Evolutionary conservation across 371 early-diverging fungal species (phyloP).

Genomic region (Mucor sp.): DNA sequence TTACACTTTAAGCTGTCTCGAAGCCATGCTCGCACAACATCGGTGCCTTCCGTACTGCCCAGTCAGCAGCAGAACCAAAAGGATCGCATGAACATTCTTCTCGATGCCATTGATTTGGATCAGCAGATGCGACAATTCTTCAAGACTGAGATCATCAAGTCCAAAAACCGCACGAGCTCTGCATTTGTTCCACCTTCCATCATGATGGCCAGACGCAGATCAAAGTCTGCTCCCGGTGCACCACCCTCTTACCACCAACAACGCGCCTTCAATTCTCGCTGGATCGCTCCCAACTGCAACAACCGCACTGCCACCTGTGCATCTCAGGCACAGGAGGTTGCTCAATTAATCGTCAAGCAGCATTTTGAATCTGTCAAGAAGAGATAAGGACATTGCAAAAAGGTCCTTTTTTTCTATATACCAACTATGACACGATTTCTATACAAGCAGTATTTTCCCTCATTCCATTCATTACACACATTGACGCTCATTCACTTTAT

Average conservation of each 20-base stretch:
- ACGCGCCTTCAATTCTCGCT: constrained; percentile 24
- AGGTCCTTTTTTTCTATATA: background rate
- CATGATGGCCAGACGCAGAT: constrained; percentile 33
- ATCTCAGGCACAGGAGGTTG: constrained; percentile 26
- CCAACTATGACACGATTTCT: background rate
- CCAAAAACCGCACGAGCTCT: constrained; percentile 11
- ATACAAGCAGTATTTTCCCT: background rate
- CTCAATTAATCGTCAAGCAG: constrained; percentile 27
- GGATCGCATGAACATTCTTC: constrained; percentile 37
- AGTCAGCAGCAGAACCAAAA: constrained; percentile 23
- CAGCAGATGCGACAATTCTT: constrained; percentile 48
- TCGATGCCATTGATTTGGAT: constrained; percentile 52
- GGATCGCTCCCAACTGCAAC: constrained; percentile 11
- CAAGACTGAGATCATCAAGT: constrained; percentile 39
- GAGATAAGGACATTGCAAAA: constrained; percentile 1
- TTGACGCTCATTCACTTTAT: constrained; percentile 2
- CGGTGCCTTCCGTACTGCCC: constrained; percentile 39
- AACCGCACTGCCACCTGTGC: constrained; percentile 18
- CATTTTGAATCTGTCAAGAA: constrained; percentile 31
- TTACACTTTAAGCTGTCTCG: constrained; percentile 9
- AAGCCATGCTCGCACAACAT: constrained; percentile 38
- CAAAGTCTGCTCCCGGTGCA: constrained; percentile 48
- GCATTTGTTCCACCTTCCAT: constrained; percentile 9
- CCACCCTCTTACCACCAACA: constrained; percentile 31
- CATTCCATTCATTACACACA: constrained; percentile 8